phyloP scores from a whole-genome alignment of 768 basidiomycete species.

The Psilocybe subaeruginosa region DNA sequence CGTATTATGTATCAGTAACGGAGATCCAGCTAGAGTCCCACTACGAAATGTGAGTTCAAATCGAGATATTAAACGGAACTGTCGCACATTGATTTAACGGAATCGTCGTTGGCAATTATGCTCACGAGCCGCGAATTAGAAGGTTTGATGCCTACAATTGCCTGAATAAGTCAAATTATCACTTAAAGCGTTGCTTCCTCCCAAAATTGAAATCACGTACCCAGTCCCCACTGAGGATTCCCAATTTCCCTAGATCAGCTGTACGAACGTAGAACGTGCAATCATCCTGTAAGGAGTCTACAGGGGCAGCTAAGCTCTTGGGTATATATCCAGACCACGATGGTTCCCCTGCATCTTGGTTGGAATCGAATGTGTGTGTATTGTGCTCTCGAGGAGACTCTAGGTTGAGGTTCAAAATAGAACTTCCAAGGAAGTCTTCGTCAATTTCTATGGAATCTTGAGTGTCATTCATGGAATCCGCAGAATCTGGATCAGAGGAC shows the following conservation, averaged over 20 bases:
- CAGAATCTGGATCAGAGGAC: background rate
- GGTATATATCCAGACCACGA: slow-evolving; percentile 21
- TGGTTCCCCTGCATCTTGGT: slow-evolving; percentile 16
- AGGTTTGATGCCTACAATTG: slow-evolving; percentile 43
- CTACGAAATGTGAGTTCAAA: slow-evolving; percentile 27
- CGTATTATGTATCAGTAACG: slow-evolving; percentile 59
- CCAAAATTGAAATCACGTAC: slow-evolving; percentile 36
- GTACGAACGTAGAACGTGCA: slow-evolving; percentile 64
- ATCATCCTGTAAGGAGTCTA: slow-evolving; percentile 46
- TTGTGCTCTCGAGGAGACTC: slow-evolving; percentile 18
- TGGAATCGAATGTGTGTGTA: slow-evolving; percentile 6
- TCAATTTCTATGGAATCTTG: slow-evolving; percentile 66
- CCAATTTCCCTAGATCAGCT: slow-evolving; percentile 64
- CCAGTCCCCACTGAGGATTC: slow-evolving; percentile 79
- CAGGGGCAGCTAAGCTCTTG: slow-evolving; percentile 33
- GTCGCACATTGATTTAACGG: slow-evolving; percentile 39
- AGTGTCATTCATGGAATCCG: slow-evolving; percentile 14
- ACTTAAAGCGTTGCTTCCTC: background rate
- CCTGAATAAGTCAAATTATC: slow-evolving; percentile 39
- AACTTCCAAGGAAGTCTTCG: slow-evolving; percentile 68
- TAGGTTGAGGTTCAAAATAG: slow-evolving; percentile 37
- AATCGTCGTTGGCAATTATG: slow-evolving; percentile 53
- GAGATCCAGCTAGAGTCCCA: slow-evolving; percentile 44
- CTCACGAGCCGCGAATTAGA: slow-evolving; percentile 56
- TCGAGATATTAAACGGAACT: background rate